A percentile compares a stretch with the other conserved stretches of the same genome.
Conservation (phyloP, 106 monocot species). For the Apostasia ramifera region DNA sequence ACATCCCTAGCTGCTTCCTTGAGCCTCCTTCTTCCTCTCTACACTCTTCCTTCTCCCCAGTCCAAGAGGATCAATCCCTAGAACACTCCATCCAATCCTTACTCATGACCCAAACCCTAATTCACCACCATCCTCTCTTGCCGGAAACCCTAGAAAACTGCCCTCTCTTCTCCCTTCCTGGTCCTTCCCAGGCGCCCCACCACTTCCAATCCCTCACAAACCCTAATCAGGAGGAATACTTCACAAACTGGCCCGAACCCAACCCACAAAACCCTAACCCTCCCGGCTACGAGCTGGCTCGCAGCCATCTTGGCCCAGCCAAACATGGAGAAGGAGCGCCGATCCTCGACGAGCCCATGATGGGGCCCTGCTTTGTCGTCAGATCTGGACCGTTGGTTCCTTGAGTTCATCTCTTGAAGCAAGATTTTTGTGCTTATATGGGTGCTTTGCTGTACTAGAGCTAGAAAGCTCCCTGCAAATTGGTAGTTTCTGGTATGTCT, state of each 20-base stretch:
- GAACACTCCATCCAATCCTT: conserved; percentile 38
- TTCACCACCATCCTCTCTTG: conserved; percentile 12
- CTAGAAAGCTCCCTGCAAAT: conserved; percentile 1
- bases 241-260: conserved; percentile 16
- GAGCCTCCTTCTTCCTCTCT: conserved; percentile 22
- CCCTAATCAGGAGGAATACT: conserved; percentile 7
- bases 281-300: background rate
- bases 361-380: background rate
- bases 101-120: conserved; percentile 10
- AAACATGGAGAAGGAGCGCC: background rate
- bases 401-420: background rate
- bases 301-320: background rate
- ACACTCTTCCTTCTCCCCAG: conserved; percentile 7
- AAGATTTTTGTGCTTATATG: background rate
- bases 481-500: background rate
- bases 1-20: conserved; percentile 16
- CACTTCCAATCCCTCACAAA: background rate
- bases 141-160: conserved; percentile 2
- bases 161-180: conserved; percentile 4
- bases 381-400: conserved; percentile 5
- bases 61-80: conserved; percentile 26
- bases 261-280: background rate
- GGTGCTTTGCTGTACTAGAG: background rate
- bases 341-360: background rate
- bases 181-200: conserved; percentile 2